Percentiles rank a stretch among this genome's conserved stretches.
Evolutionary conservation across 805 yeast species (phyloP).

Genomic region (Pichia phayaonensis): DNA sequence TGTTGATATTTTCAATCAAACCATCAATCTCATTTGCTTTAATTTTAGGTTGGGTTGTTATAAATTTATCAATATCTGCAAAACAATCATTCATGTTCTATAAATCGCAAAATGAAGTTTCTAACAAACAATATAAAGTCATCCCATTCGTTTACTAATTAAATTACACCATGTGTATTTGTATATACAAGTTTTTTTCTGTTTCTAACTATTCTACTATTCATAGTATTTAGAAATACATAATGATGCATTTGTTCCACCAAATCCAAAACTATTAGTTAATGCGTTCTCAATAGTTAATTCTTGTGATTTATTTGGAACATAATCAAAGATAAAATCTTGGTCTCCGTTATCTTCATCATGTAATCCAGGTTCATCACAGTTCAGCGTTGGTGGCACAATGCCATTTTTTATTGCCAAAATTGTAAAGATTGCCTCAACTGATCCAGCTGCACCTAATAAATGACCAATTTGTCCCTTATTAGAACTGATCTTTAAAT

Average conservation of each 20-base stretch:
- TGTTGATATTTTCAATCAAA: constrained; percentile 16
- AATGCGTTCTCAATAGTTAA: constrained; percentile 48
- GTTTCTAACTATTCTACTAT: neutral
- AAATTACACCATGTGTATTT: constrained; percentile 7
- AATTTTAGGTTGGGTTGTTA: constrained; percentile 31
- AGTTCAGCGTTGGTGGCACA: constrained; percentile 78
- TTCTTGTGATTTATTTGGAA: constrained; percentile 37
- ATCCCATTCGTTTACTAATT: constrained; percentile 27
- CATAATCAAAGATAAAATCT: constrained; percentile 49
- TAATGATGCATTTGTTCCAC: constrained; percentile 86
- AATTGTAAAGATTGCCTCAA: constrained; percentile 78
- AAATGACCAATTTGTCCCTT: constrained; percentile 93
- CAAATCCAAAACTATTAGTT: constrained; percentile 93
- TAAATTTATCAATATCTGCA: constrained; percentile 51
- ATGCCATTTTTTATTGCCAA: constrained; percentile 48
- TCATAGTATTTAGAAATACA: constrained; percentile 35
- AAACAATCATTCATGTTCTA: constrained; percentile 45
- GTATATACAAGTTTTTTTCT: neutral
- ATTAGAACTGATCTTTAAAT: constrained; percentile 62
- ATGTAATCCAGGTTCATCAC: constrained; percentile 44
- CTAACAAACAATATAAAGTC: constrained; percentile 13
- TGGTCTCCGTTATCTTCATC: constrained; percentile 33
- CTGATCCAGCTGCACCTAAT: constrained; percentile 93
- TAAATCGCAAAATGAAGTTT: constrained; percentile 14
- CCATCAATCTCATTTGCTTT: constrained; percentile 16